Base-by-base conservation (phyloP, 78 protist species). In the Tieghemostelium lacteum region DNA sequence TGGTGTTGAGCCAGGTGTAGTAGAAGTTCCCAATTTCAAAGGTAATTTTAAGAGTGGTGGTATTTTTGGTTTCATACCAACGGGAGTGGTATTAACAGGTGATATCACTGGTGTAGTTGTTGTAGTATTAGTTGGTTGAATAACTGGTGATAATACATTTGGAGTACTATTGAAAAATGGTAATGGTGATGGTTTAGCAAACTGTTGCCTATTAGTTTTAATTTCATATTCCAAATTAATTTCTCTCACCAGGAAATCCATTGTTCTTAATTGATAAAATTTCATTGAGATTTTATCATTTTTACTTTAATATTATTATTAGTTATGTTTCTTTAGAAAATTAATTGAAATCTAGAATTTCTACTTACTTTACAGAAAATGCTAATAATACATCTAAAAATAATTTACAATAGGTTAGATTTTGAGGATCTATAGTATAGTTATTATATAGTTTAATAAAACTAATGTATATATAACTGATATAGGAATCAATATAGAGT, bases 221-320 rank as follows among this genome's bases (percentile, higher is more conserved):
- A 75, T 75, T 54, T 93, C 94, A 73, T 75, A 93, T 37, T 93
- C 95, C 26, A 93, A 70, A 50, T 85, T 71, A 33, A 93, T 58
- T 52, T 93, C 95, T 49, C 95, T 73, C 1, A 93, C 92, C 52
- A 93, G 33, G 20, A 93, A 86, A 37, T 93, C 96, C 93, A 93
- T 76, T 45, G 83, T 91, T 42, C 86, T 80, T 55, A 93, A 75
- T 42, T 93, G 93, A 62, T 85, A 93, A 75, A 93, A 93, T 70
- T 93, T 85, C 86, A 67, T 60, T 34, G 85, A 50, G n/a, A 76
- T 87, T 62, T 75, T 77, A 22, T 83, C 87, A 63, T 92, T 85
- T 61, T 92, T 71, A 54, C 86, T 77, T n/a, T 19, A 57, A 31
- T 33, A 52, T 45, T 28, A 33, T n/a, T 63, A 50, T 20, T 45